Conservation (phyloP, 306 rosid species). For the Sicyos baderoa region DNA sequence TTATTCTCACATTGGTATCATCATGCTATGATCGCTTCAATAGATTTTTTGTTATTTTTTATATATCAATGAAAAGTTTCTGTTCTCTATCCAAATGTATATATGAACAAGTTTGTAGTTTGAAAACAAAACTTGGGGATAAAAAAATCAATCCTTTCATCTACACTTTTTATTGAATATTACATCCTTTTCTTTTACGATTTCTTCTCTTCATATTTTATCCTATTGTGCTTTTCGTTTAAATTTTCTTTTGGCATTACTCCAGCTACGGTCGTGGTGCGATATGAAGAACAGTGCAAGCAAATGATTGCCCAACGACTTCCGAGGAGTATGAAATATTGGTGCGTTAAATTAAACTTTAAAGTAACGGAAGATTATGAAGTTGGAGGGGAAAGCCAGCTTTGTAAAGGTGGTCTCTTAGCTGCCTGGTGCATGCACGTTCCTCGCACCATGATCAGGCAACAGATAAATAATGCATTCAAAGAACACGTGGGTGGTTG, state of each 20-base stretch:
- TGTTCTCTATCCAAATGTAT: too few species aligned
- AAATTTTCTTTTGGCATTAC: background rate
- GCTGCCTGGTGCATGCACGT: constrained; percentile 9
- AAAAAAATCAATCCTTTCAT: background rate
- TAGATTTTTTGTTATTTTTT: too few species aligned
- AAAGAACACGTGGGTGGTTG: too few species aligned
- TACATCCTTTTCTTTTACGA: background rate
- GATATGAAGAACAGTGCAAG: background rate
- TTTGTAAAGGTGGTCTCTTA: background rate
- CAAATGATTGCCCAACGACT: background rate
- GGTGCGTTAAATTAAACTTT: background rate
- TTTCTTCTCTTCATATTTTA: background rate
- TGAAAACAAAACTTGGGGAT: too few species aligned
- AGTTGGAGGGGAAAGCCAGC: background rate
- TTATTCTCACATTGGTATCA: too few species aligned
- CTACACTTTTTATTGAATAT: background rate
- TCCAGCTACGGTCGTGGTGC: background rate
- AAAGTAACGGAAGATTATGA: background rate
- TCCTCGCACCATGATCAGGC: background rate
- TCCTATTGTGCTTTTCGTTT: background rate
- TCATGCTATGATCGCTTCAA: too few species aligned
- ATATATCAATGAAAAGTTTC: too few species aligned
- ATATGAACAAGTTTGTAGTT: too few species aligned
- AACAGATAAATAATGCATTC: background rate
- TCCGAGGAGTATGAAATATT: background rate